phyloP scores from a whole-genome alignment of 495 filamentous ascomycete species.

The Xylaria acuta region DNA sequence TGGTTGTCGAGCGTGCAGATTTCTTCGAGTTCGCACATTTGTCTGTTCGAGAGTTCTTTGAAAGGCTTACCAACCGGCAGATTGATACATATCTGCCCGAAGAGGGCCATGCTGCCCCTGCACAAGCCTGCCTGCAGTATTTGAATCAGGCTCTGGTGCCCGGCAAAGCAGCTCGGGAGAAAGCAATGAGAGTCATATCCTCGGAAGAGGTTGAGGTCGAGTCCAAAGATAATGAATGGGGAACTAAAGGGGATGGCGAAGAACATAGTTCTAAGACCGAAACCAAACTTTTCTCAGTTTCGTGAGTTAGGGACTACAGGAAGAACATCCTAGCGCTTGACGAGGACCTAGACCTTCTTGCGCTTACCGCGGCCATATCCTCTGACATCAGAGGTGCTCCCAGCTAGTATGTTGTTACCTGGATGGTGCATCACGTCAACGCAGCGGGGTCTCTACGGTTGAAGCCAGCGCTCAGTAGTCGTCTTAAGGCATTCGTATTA shows the following conservation, averaged over 20 bases:
- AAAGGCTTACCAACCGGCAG: neutral
- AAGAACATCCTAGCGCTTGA: neutral
- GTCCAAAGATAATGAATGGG: neutral
- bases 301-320: neutral
- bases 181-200: neutral
- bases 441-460: neutral
- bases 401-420: neutral
- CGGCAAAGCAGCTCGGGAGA: neutral
- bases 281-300: neutral
- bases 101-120: constrained; percentile 1
- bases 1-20: neutral
- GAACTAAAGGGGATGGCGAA: neutral
- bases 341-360: neutral
- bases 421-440: neutral
- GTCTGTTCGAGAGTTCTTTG: constrained; percentile 4
- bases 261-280: neutral
- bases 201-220: neutral
- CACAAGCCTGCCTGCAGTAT: neutral
- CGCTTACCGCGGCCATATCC: neutral
- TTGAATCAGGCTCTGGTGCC: neutral
- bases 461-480: neutral
- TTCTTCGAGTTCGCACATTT: constrained; percentile 1
- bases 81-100: neutral
- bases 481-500: neutral
- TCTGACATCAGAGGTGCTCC: neutral